phyloP scores from a whole-genome alignment of 2,329 filamentous ascomycete species.

The Alternaria sp. region DNA sequence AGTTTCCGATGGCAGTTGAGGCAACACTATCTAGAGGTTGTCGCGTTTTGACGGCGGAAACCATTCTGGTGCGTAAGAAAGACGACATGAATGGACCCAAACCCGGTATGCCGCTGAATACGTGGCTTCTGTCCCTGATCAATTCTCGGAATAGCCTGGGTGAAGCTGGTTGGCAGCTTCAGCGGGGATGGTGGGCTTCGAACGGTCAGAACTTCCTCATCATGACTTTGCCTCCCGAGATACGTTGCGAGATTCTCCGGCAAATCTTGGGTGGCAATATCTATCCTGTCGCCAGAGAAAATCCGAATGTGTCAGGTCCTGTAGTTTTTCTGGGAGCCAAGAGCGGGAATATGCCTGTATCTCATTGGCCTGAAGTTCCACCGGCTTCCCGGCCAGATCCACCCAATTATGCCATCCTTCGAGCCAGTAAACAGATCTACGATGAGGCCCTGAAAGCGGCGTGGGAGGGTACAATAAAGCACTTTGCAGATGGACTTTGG shows the following conservation, averaged over 20 bases:
- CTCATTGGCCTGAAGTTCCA: too few relatives aligned
- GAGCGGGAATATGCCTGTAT: too few relatives aligned
- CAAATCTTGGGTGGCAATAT: not conserved
- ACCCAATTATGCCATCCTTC: not conserved
- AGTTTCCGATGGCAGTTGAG: not conserved
- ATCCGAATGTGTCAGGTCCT: too few relatives aligned
- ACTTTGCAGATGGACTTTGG: not conserved
- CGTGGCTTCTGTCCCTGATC: not conserved
- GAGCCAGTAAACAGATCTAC: not conserved
- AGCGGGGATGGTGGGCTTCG: not conserved
- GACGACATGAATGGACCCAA: not conserved
- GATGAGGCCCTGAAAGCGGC: not conserved
- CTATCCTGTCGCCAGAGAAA: not conserved
- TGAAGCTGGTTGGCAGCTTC: not conserved
- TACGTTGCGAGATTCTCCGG: not conserved
- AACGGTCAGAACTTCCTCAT: not conserved
- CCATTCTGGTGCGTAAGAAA: not conserved
- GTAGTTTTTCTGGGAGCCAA: too few relatives aligned
- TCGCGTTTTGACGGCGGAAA: not conserved
- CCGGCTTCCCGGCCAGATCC: not conserved
- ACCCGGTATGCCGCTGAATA: not conserved
- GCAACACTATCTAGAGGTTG: not conserved
- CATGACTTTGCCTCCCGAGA: not conserved
- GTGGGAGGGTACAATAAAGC: not conserved
- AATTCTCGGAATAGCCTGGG: accelerated